Percentiles rank a stretch among this genome's conserved stretches.
Conservation (phyloP, 2,329 filamentous ascomycete species). For the Calycina herbarum region DNA sequence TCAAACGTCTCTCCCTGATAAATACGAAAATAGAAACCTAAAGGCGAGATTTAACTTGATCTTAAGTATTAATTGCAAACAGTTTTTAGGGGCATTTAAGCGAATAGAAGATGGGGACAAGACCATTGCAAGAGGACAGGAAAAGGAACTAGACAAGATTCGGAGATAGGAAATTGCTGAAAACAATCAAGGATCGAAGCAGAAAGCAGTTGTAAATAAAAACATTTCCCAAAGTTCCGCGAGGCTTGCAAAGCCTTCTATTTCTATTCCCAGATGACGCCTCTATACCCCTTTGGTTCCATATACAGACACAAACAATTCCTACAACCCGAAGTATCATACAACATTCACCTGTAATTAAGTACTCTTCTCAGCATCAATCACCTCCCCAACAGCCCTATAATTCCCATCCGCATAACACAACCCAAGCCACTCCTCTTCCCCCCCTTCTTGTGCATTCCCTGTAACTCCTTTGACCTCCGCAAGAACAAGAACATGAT, state of each 20-base stretch:
- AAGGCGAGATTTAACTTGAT: too few species aligned
- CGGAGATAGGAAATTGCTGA: background rate
- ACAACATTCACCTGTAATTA: background rate
- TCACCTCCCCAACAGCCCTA: conserved; percentile 14
- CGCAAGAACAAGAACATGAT: conserved; percentile 35
- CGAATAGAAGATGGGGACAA: too few species aligned
- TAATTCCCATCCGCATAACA: conserved; percentile 26
- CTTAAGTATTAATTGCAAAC: too few species aligned
- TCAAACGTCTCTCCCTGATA: too few species aligned
- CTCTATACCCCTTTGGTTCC: background rate
- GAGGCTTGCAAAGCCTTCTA: background rate
- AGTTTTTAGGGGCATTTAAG: too few species aligned
- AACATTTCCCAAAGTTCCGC: background rate
- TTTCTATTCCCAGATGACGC: background rate
- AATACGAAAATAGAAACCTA: too few species aligned
- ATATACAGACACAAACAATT: background rate
- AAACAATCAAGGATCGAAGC: background rate
- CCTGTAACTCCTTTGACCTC: conserved; percentile 25
- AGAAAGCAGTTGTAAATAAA: background rate
- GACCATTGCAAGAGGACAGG: too few species aligned
- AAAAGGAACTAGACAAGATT: background rate
- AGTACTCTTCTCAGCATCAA: background rate
- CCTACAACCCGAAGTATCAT: background rate
- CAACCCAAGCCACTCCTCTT: conserved; percentile 15
- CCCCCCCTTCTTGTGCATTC: background rate